These are phyloP conservation scores for Leccinum subspadiceum DNA, from an alignment of 1,284 basidiomycete species.

Conservation along the genomic window DNA sequence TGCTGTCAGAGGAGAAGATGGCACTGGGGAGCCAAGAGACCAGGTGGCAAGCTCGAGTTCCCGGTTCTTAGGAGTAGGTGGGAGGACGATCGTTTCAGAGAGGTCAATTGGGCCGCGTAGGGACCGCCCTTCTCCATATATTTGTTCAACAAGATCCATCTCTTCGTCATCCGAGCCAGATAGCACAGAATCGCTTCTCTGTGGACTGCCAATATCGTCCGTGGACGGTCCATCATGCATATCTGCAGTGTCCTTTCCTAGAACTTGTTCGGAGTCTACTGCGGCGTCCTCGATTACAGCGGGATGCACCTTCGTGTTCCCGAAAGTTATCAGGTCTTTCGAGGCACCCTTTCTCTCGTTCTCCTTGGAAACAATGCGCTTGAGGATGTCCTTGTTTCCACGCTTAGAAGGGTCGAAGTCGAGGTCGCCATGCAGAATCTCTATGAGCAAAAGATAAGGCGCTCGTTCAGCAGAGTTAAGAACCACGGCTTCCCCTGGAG, in stretches of 20 bases:
- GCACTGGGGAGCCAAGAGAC: conserved; percentile 64
- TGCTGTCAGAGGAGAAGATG: conserved; percentile 44
- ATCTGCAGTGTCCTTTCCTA: conserved; percentile 28
- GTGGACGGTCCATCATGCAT: conserved; percentile 17
- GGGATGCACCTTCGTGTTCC: conserved; percentile 29
- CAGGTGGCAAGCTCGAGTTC: conserved; percentile 84
- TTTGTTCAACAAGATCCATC: conserved; percentile 91
- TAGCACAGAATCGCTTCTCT: conserved; percentile 24
- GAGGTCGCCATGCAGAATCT: conserved; percentile 88
- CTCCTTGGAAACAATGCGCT: conserved; percentile 80
- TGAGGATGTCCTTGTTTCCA: conserved; percentile 83
- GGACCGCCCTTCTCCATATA: conserved; percentile 79
- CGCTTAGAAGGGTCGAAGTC: conserved; percentile 90
- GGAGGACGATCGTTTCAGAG: conserved; percentile 77
- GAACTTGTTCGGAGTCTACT: conserved; percentile 24
- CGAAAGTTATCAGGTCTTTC: conserved; percentile 49
- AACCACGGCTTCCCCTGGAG: conserved; percentile 96
- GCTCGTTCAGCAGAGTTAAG: conserved; percentile 97
- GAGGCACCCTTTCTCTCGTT: conserved; percentile 54
- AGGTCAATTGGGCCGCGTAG: conserved; percentile 71
- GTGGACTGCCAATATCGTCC: conserved; percentile 24
- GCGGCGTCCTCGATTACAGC: conserved; percentile 25
- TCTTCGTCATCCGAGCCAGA: conserved; percentile 67
- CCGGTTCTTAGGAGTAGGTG: conserved; percentile 82
- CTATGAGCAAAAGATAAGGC: conserved; percentile 91